Base-by-base conservation (phyloP, 208 protist species). In the Ichthyophonus hoferi region DNA sequence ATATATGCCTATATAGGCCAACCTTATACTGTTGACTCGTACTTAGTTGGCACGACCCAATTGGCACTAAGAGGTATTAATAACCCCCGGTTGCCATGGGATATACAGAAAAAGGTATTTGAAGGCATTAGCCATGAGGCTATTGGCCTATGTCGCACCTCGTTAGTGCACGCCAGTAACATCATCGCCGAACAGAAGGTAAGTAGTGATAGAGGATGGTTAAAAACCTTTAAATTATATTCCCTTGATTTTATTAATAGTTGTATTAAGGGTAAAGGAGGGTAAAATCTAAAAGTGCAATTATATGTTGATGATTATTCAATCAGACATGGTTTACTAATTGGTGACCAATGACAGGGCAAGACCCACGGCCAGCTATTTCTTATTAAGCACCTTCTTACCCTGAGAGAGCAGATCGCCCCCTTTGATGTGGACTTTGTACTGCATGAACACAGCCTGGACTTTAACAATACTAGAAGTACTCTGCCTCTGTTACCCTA, bases 341-440 rank as follows among this genome's bases (percentile, higher is more conserved):
- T 38, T 38, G 7, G 7, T 38, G 2, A 81, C 34, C n/a, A 38
- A 83, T 83, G 14, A 79, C 50, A 90, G 87, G 67, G 7, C 1
- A 37, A 41, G 7, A 42, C 78, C 7, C 41, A 91, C 37, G 89
- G 85, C 1, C 78, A 88, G 1, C 86, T 91, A 2, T 91, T 91
- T 39, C 79, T 89, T 17, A 88, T 91, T n/a, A 88, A 91, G 40
- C 89, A 91, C 42, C 58, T 88, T 31, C 41, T 91, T 0, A 76
- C 87, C 2, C 38, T 91, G 12, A 78, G 89, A 17, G 89, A 91
- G 42, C 89, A 91, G 17, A 7, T 91, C 0, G 83, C 85, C 33
- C 85, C 89, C 2, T 91, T 91, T 50, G 85, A 89, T 39, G 85
- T 43, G 1, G 76, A 83, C 35, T 91, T 91, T 78, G 85, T 81